These are phyloP conservation scores for Acmispon strigosus DNA, from an alignment of 306 rosid species.

Conservation along the genomic window DNA sequence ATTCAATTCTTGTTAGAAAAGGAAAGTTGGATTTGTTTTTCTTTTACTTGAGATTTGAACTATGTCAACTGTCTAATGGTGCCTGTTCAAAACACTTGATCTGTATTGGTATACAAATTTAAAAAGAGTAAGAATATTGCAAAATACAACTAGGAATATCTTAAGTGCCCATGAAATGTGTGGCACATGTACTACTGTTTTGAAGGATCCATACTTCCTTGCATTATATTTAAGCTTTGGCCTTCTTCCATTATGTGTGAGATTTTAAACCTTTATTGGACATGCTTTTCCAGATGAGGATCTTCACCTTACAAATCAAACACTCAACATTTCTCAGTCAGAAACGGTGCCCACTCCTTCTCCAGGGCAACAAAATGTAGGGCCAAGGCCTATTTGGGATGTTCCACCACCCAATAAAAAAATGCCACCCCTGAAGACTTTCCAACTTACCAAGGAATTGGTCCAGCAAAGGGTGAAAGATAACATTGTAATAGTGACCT, in stretches of 20 bases:
- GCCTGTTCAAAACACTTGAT: neutral
- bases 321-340: constrained; percentile 35
- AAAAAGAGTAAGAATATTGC: neutral
- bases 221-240: constrained; percentile 1
- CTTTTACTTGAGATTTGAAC: neutral
- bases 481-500: constrained; percentile 68
- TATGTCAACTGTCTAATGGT: neutral
- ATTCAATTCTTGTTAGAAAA: constrained; percentile 5
- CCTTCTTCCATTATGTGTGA: neutral
- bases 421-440: constrained; percentile 63
- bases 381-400: constrained; percentile 46
- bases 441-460: constrained; percentile 60
- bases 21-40: neutral
- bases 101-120: neutral
- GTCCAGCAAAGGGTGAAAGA: constrained; percentile 76
- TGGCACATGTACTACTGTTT: neutral
- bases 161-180: neutral
- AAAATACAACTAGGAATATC: neutral
- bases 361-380: constrained; percentile 20
- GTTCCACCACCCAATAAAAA: constrained; percentile 39
- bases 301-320: constrained; percentile 25
- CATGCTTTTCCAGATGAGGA: constrained; percentile 34
- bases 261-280: constrained; percentile 5
- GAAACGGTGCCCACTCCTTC: constrained; percentile 22
- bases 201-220: neutral